Evolutionary conservation across 2,329 filamentous ascomycete species (phyloP), one percentile per base, ranked within the genome.

Genomic region (Grosmannia penicillata): DNA sequence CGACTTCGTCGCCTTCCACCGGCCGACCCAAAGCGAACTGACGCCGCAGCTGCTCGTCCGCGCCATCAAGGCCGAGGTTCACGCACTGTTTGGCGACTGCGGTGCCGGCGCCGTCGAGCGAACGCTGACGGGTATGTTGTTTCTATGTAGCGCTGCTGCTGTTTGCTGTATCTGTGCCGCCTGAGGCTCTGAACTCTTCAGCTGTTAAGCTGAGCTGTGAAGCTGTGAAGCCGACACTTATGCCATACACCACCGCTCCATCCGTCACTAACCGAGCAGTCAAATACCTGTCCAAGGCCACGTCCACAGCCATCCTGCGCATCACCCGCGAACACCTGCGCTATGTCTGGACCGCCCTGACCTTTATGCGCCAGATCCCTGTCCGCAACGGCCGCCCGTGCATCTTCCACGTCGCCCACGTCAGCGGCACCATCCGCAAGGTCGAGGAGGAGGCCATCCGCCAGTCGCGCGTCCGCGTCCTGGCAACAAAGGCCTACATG

Each of bases 361-460:
- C 84, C 0, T 82, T 86, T 48, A 80, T 91, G 65, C 77, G 77
- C 18, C 68, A 60, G 14, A 62, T 95, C 0, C 84, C 75, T 8
- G 57, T 70, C 3, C 68, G 60, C 41, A 67, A 64, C 52, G 71
- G 73, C 19, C 65, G 68, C 41, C 66, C 72, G 0, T 93, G 87
- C 51, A 78, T 89, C 1, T 82, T 93, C 45, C 76, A 79, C 33
- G 86, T 98, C 13, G 74, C 93, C 7, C 72, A 83, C 44, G 84
- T 95, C 13, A 91, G 83, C 47, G 91, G 89, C 14, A 98, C 91
- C 4, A 94, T 98, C 51, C 79, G 78, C 49, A 94, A 93, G 58
- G 80, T 77, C 3, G 87, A 96, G 58, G 78, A 93, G 54, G 87
- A 94, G 57, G 85, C 86, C 26, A 81, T 96, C 50, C 70, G 78